Conservation (phyloP, 1,284 basidiomycete species). For the Fomes fomentarius region DNA sequence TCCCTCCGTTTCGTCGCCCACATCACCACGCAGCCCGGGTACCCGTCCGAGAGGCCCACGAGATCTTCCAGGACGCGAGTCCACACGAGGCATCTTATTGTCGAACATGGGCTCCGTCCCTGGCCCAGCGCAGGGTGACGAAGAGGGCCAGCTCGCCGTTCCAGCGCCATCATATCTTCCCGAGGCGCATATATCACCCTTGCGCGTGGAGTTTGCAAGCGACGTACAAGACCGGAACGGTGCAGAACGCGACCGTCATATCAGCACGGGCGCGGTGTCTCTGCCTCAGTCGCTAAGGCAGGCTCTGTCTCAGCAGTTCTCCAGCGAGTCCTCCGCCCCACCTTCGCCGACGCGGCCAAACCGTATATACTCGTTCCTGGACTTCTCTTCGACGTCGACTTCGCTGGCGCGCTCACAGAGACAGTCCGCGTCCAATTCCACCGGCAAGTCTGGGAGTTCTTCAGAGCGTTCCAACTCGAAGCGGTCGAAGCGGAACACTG, state of each 20-base stretch:
- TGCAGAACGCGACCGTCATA: constrained; percentile 25
- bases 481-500: constrained; percentile 25
- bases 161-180: constrained; percentile 15
- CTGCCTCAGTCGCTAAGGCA: constrained; percentile 31
- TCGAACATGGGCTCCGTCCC: constrained; percentile 18
- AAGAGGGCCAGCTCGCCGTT: background rate
- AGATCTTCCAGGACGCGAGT: constrained; percentile 32
- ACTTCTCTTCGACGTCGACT: constrained; percentile 52
- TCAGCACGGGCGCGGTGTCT: constrained; percentile 33
- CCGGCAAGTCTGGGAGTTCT: constrained; percentile 28
- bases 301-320: constrained; percentile 19
- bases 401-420: constrained; percentile 29
- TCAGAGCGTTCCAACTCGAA: background rate
- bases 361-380: constrained; percentile 57
- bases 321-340: constrained; percentile 3
- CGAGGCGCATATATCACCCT: constrained; percentile 24
- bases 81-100: constrained; percentile 33
- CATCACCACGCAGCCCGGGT: constrained; percentile 28
- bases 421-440: constrained; percentile 30
- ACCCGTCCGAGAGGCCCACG: constrained; percentile 33
- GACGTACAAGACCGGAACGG: constrained; percentile 26
- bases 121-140: constrained; percentile 8
- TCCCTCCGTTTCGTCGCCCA: constrained; percentile 18
- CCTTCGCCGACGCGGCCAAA: constrained; percentile 23
- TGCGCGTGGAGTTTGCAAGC: constrained; percentile 34